phyloP scores from a whole-genome alignment of 805 yeast species.

The Sugiyamaella chiloensis region DNA sequence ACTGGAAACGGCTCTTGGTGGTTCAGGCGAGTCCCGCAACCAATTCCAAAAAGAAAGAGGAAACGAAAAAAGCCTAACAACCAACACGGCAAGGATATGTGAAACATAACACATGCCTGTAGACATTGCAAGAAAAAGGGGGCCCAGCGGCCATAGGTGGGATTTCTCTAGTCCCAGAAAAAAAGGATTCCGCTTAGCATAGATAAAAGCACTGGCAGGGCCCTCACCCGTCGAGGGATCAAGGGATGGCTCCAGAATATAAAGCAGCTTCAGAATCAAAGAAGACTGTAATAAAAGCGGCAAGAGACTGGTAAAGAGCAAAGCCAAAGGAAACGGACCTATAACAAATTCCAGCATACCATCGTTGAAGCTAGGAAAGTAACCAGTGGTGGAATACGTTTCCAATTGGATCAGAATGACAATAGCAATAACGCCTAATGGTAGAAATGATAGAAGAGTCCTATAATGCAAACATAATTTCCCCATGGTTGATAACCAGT shows the following conservation, averaged over 20 bases:
- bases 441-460: conserved; percentile 64
- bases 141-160: conserved; percentile 55
- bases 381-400: conserved; percentile 37
- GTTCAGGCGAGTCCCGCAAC: neutral
- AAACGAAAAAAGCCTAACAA: conserved; percentile 2
- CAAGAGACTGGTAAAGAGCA: conserved; percentile 32
- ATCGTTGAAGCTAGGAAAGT: conserved; percentile 45
- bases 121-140: conserved; percentile 50
- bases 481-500: conserved; percentile 56
- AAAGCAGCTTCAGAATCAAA: conserved; percentile 33
- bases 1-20: neutral
- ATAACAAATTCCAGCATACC: conserved; percentile 41
- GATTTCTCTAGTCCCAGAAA: conserved; percentile 65
- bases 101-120: conserved; percentile 42
- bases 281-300: conserved; percentile 32
- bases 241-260: conserved; percentile 51
- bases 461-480: conserved; percentile 71
- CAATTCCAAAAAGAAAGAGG: neutral
- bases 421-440: conserved; percentile 53
- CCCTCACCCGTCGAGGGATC: conserved; percentile 21
- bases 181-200: conserved; percentile 32
- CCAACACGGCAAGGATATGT: conserved; percentile 18
- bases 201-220: conserved; percentile 8
- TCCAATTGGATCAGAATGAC: conserved; percentile 55
- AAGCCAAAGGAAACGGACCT: conserved; percentile 30